Conservation (phyloP, 495 filamentous ascomycete genomes). For the Penicillium desertorum region DNA sequence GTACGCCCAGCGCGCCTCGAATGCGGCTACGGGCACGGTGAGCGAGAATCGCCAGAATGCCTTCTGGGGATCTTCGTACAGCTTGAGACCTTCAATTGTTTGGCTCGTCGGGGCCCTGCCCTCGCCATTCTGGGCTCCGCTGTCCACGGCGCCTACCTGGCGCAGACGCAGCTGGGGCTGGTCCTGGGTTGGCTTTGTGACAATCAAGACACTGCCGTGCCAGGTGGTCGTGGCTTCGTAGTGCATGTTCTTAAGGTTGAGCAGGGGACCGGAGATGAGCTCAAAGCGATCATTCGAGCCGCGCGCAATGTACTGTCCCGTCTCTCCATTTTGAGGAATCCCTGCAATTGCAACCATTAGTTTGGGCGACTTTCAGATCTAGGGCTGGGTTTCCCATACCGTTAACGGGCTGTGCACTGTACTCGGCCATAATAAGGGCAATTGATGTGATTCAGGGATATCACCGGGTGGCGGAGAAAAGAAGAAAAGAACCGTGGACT, state of each 20-base stretch:
- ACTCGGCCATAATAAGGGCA: conserved; percentile 17
- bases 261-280: conserved; percentile 72
- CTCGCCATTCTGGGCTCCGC: conserved; percentile 12
- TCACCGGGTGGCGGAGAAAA: background rate
- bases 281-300: conserved; percentile 23
- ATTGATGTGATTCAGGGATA: conserved; percentile 13
- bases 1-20: conserved; percentile 53
- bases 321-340: conserved; percentile 22
- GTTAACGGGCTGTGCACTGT: conserved; percentile 15
- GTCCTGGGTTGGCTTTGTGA: conserved; percentile 63
- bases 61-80: conserved; percentile 76
- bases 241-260: conserved; percentile 85
- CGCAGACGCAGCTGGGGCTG: conserved; percentile 52
- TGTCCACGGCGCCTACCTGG: conserved; percentile 40
- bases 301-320: conserved; percentile 9
- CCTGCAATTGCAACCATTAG: conserved; percentile 7
- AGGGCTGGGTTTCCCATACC: conserved; percentile 8
- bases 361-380: conserved; percentile 1
- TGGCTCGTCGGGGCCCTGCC: conserved; percentile 17
- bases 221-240: conserved; percentile 55
- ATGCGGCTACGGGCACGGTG: conserved; percentile 46
- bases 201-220: conserved; percentile 82
- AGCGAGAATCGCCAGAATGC: conserved; percentile 82
- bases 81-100: conserved; percentile 55
- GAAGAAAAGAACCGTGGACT: conserved; percentile 10